Base-by-base conservation (phyloP, 805 yeast species). In the Hanseniaspora pseudoguilliermondii region DNA sequence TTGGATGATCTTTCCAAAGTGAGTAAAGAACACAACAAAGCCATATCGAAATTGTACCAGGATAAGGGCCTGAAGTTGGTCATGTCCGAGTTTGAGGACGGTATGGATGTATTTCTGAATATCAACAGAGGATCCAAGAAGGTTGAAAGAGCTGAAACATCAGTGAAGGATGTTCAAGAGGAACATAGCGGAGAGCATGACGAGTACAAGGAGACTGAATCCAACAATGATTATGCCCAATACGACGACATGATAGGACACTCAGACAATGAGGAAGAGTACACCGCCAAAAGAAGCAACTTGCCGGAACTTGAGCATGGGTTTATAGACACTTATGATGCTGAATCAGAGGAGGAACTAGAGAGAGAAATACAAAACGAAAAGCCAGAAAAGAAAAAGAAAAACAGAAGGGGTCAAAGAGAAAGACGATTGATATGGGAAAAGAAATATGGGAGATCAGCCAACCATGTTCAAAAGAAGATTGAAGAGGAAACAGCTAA, bases 381-480 rank as follows among this genome's bases (percentile, higher is more conserved):
- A n/a, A 58, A 65, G 21, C 62, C 60, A 5, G 58, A 77, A 32
- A 75, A 74, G 20, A 71, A 69, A 59, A 78, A 91, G 60, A 88
- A 89, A 63, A 93, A 93, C 68, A 77, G 98, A 71, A 81, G 97
- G 68, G 98, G 98, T 27, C 98, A 93, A 72, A 77, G 97, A 58
- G 98, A 97, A 0, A 82, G 98, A 71, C 93, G 91, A 68, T 84
- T 86, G 74, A 88, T 93, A 53, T 93, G 97, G 97, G 98, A 89
- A 66, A 73, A 78, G 70, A 91, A 93, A 68, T 93, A 75, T 66
- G 97, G 97, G 29, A 68, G 68, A 20, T 72, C 74, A 27, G 98
- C 98, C n/a, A 82, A 80, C 57, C 98, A 93, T 67, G 77, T 90
- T 25, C 74, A 79, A 64, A 77, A 81, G 61, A 86, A 86, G 62